Evolutionary conservation across 306 rosid species (phyloP).

Genomic region (Malus asiatica): DNA sequence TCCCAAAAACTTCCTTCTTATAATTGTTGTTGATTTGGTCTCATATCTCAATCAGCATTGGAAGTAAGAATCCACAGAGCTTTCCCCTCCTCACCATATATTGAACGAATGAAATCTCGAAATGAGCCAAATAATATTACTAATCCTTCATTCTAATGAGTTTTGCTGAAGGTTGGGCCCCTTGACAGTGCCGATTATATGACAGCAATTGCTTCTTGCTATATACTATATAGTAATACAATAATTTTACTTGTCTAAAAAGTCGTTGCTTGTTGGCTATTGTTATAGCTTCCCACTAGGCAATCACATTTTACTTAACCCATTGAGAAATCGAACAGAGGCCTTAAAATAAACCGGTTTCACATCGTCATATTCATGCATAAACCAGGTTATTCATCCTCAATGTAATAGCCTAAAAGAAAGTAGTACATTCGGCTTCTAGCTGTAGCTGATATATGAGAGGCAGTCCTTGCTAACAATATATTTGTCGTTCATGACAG

Average conservation of each 20-base stretch:
- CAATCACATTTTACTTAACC: neutral
- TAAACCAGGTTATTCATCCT: neutral
- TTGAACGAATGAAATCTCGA: neutral
- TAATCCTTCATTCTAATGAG: neutral
- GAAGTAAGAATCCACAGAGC: neutral
- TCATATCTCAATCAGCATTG: neutral
- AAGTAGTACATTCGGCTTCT: neutral
- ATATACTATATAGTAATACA: neutral
- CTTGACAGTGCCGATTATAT: neutral
- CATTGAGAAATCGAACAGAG: neutral
- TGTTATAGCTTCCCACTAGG: too few relatives aligned
- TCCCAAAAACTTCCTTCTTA: neutral
- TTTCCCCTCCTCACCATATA: neutral
- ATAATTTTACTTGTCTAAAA: too few relatives aligned
- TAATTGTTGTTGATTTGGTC: neutral
- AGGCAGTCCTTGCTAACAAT: neutral
- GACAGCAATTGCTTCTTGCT: neutral
- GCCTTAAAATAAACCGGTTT: neutral
- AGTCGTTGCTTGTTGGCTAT: too few relatives aligned
- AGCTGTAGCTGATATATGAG: neutral
- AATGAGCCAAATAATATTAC: neutral
- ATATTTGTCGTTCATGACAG: constrained; percentile 30
- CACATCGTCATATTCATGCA: neutral
- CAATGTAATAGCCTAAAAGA: neutral
- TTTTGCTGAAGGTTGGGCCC: neutral